Base-by-base conservation (phyloP, 331 rosid genomes). In the Quercus tomentella region DNA sequence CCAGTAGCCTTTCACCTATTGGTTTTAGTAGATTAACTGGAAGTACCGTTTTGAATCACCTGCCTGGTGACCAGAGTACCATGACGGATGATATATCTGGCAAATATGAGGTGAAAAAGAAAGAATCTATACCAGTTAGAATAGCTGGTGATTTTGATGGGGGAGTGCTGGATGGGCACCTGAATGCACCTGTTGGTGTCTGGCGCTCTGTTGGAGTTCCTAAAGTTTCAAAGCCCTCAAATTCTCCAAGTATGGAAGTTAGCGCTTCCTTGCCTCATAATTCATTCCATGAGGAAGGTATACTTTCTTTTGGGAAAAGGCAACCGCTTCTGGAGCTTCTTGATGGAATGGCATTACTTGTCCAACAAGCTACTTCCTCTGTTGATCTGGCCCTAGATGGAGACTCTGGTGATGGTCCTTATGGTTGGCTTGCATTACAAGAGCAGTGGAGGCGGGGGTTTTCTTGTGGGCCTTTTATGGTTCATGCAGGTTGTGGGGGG, bases 401-500 rank as follows among this genome's bases (percentile, higher is more conserved):
- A 0, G 99, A 96, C 56, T 96, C 91, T 82, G 96, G 97, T 80
- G 98, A 93, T 86, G 99, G 99, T 66, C 97, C 99, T 76, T 93
- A 90, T 84, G 96, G 99, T 80, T 91, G 93, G 94, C 97, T 96
- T 86, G 99, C 97, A 10, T 58, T 96, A 80, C 98, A 96, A 82
- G 99, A 96, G 81, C 99, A 96, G 76, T 96, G 99, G 98, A 91
- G 96, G 86, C 97, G 93, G 80, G 98, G 94, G 49, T 90, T 96
- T 83, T 90, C 98, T 72, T 96, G 99, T 85, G 99, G 99, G 79
- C 99, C 99, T 79, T 91, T 96, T 67, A 90, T 88, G 93, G 92
- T 91, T 79, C 99, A 96, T 88, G 94, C 99, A 68, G 99, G 99
- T 62, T 96, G 99, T 84, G 99, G 99, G 71, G 99, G 99, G 56